Evolutionary conservation across 2,329 filamentous ascomycete species (phyloP).

Genomic region (Aspergillus amoenus): DNA sequence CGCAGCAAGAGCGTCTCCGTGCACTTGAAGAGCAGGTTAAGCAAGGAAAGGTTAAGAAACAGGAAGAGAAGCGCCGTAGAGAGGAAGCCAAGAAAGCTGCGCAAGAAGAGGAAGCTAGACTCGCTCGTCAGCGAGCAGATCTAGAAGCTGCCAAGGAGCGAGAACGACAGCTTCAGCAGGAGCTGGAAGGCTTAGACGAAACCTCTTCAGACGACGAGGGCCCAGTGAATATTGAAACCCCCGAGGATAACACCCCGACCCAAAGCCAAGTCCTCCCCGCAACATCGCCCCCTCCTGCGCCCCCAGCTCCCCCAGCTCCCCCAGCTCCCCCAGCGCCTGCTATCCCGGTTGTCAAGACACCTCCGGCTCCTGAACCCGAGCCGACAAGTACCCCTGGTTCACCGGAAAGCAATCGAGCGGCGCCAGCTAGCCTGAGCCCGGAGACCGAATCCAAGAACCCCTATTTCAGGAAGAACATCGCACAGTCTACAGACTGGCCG

Average conservation of each 20-base stretch:
- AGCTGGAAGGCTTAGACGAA: conserved; percentile 76
- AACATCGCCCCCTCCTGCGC: conserved; percentile 24
- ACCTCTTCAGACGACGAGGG: conserved; percentile 81
- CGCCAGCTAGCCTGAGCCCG: conserved; percentile 55
- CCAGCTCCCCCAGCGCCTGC: conserved; percentile 25
- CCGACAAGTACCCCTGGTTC: conserved; percentile 56
- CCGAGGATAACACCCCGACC: conserved; percentile 59
- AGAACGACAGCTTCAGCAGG: conserved; percentile 83
- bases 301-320: conserved; percentile 23
- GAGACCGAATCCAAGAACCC: conserved; percentile 88
- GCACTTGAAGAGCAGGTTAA: conserved; percentile 92
- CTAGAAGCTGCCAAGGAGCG: conserved; percentile 88
- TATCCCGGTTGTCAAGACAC: conserved; percentile 11
- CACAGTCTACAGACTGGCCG: conserved; percentile 62
- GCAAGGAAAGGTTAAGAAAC: conserved; percentile 91
- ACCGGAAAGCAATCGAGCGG: conserved; percentile 49
- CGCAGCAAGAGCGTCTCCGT: conserved; percentile 76
- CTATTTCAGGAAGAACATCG: conserved; percentile 87
- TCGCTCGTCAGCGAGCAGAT: conserved; percentile 83
- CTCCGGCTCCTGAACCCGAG: conserved; percentile 34
- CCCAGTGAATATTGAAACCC: conserved; percentile 66
- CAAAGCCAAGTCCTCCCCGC: conserved; percentile 55
- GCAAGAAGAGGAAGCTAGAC: conserved; percentile 81
- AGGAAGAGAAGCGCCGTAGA: conserved; percentile 90
- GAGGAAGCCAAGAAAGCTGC: conserved; percentile 84